phyloP scores from a whole-genome alignment of 805 yeast species.

The Lipomyces sp. region DNA sequence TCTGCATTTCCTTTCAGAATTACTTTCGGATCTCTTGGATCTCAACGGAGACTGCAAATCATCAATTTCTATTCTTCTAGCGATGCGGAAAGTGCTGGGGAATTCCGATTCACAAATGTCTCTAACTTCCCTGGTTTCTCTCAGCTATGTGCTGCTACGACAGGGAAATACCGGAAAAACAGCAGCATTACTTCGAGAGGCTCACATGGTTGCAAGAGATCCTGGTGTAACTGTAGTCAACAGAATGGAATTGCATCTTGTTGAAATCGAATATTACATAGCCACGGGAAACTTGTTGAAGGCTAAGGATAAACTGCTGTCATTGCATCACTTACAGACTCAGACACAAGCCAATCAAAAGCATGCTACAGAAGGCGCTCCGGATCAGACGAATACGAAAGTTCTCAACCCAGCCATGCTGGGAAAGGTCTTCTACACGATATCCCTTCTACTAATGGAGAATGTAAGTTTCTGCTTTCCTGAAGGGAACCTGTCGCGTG shows the following conservation, averaged over 20 bases:
- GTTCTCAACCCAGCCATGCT: background rate
- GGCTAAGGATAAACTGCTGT: conserved; percentile 4
- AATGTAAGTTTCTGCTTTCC: conserved; percentile 11
- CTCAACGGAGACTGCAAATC: conserved; percentile 6
- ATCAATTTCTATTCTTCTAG: background rate
- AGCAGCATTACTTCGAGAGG: background rate
- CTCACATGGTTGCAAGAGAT: background rate
- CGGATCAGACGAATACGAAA: too few species aligned
- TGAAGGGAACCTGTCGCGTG: too few species aligned
- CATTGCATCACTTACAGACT: too few species aligned
- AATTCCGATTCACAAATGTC: background rate
- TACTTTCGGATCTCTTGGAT: background rate
- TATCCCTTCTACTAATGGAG: conserved; percentile 17
- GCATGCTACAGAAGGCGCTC: background rate
- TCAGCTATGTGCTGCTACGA: conserved; percentile 1
- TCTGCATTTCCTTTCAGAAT: too few species aligned
- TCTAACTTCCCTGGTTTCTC: background rate
- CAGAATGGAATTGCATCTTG: background rate
- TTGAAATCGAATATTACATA: conserved; percentile 13
- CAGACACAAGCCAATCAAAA: background rate
- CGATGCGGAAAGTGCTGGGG: conserved; percentile 5
- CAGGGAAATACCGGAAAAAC: conserved; percentile 15
- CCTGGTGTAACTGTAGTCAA: background rate
- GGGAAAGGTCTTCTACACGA: background rate
- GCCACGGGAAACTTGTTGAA: conserved; percentile 14